phyloP scores from a whole-genome alignment of 2,329 filamentous ascomycete genomes.

The Aspergillus sp. region DNA sequence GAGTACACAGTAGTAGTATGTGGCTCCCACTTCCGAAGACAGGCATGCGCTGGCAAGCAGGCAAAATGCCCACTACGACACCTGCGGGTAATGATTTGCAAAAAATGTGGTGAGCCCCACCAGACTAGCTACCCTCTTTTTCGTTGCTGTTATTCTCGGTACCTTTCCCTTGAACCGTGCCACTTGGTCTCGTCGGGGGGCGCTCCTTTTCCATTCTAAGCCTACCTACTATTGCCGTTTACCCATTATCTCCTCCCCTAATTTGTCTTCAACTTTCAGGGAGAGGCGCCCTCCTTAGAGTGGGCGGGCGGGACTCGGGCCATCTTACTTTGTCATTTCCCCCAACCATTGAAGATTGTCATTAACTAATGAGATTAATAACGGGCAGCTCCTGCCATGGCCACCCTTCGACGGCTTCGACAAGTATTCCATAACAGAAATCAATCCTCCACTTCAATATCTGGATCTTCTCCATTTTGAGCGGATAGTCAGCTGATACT shows the following conservation, averaged over 20 bases:
- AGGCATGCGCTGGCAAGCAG: constrained; percentile 21
- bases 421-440: constrained; percentile 16
- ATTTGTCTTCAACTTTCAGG: not conserved
- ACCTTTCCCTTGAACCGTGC: constrained; percentile 26
- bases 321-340: not conserved
- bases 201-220: constrained; percentile 14
- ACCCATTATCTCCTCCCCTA: not conserved
- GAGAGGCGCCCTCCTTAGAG: not conserved
- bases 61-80: constrained; percentile 21
- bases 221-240: not conserved
- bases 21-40: constrained; percentile 25
- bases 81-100: constrained; percentile 28
- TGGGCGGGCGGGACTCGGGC: not conserved
- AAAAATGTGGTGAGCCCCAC: constrained; percentile 18
- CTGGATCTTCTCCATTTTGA: constrained; percentile 4
- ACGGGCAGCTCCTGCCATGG: constrained; percentile 11
- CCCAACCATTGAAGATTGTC: constrained; percentile 5
- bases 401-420: constrained; percentile 16
- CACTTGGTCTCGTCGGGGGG: constrained; percentile 11
- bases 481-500: constrained; percentile 3
- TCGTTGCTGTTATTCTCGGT: constrained; percentile 17
- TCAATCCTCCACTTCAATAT: constrained; percentile 13
- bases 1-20: constrained; percentile 3
- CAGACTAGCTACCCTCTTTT: constrained; percentile 18
- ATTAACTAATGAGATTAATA: constrained; percentile 4